Evolutionary conservation across 2,329 filamentous ascomycete genomes (phyloP), one percentile per base, ranked within the genome.

Genomic region (Xylariaceae sp.): DNA sequence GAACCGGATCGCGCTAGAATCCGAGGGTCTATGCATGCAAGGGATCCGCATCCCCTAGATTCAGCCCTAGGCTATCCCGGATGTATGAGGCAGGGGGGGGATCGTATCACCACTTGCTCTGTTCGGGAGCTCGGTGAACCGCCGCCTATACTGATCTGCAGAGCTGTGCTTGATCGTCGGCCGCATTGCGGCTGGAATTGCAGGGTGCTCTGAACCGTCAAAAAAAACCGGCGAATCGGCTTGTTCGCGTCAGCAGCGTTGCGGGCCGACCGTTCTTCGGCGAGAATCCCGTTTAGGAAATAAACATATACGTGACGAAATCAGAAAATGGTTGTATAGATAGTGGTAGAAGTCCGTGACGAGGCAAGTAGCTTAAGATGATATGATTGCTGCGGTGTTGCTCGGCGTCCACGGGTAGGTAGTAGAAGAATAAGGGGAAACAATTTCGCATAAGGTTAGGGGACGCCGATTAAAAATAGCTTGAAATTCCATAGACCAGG

Each of bases 11-110:
- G 23, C 4, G 23, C 23, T 4, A 9, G 23, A 26, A 26, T 26
- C 9, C 23, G 23, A 26, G 23, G 23, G 23, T 26, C 56, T 52
- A 44, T 46, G 53, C 58, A 44, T 46, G 53, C 58, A 61, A 53
- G 58, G 60, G 61, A 46, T 45, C 49, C 49, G 46, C 47, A 49
- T 49, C 49, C 42, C 56, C 52, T 47, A 62, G 60, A 59, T 63
- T 59, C 61, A 61, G 61, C 61, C 61, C 61, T 61, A 61, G 60
- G 53, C 58, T 51, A 41, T 43, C 57, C 58, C 48, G 51, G 54
- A 61, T 46, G 58, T 49, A 57, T 46, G 57, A 56, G 44, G 55
- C 50, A 54, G 54, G 57, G 57, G 57, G 50, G 40, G 48, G 20
- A 48, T 20, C 46, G 23, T 23, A 26, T 45, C 14, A 19, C 52